Evolutionary conservation across 2,329 filamentous ascomycete species (phyloP).

Genomic region (Pyrenophora tritici-repentis): DNA sequence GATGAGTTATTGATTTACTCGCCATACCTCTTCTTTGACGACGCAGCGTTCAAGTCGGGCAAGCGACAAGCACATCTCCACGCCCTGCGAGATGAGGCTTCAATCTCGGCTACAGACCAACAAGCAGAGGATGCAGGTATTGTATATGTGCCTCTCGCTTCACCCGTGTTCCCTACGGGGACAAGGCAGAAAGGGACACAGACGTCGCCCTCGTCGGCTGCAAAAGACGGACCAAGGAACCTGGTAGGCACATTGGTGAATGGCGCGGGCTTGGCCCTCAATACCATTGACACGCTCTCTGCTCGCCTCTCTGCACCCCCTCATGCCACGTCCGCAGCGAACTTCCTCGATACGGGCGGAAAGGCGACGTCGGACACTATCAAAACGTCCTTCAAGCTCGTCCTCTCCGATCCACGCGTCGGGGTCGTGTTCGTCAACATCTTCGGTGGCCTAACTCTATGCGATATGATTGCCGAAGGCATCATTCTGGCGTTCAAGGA

Average conservation of each 20-base stretch:
- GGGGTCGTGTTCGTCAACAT: conserved; percentile 75
- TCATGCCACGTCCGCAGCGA: conserved; percentile 56
- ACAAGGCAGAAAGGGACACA: conserved; percentile 5
- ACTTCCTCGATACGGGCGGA: conserved; percentile 88
- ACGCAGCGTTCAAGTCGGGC: conserved; percentile 67
- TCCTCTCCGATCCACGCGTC: conserved; percentile 73
- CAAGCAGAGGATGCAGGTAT: conserved; percentile 73
- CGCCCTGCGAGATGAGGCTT: conserved; percentile 57
- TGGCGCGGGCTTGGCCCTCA: conserved; percentile 88
- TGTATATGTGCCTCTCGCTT: conserved; percentile 70
- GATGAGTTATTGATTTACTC: conserved; percentile 57
- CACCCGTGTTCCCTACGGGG: conserved; percentile 8
- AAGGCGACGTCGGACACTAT: conserved; percentile 86
- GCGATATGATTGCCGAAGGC: conserved; percentile 81
- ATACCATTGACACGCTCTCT: conserved; percentile 80
- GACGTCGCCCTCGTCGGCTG: conserved; percentile 4
- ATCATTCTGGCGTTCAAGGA: conserved; percentile 75
- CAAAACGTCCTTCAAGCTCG: conserved; percentile 73
- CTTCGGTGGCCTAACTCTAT: conserved; percentile 71
- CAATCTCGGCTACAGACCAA: conserved; percentile 61
- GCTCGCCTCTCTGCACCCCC: conserved; percentile 60
- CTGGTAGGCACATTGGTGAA: conserved; percentile 86
- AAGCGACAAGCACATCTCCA: conserved; percentile 67
- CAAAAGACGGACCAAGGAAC: conserved; percentile 50
- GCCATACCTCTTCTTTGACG: conserved; percentile 69